phyloP scores from a whole-genome alignment of 148 eudicot species.

The Heliosperma pusillum region DNA sequence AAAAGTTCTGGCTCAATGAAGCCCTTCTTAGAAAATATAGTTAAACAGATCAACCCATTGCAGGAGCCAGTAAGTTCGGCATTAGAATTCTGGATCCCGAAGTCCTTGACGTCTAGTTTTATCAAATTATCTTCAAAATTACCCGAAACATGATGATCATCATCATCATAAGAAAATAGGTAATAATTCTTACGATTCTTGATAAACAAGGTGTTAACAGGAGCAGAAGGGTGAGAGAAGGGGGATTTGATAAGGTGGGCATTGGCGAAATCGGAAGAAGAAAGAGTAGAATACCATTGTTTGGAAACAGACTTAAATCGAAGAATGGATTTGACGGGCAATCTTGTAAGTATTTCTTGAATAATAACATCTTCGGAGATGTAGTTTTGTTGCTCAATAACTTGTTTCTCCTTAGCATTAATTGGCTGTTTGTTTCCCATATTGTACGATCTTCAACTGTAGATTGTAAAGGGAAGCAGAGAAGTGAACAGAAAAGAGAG shows the following conservation, averaged over 20 bases:
- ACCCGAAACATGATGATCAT: not conserved
- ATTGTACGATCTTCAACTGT: too few relatives aligned
- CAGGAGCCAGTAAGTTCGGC: not conserved
- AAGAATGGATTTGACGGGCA: slow-evolving; percentile 10
- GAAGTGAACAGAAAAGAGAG: too few relatives aligned
- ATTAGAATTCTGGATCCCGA: not conserved
- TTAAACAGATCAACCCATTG: slow-evolving; percentile 9
- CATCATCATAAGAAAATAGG: slow-evolving; percentile 1
- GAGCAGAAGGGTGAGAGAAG: not conserved
- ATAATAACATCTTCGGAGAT: slow-evolving; percentile 14
- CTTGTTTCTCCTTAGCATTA: not conserved
- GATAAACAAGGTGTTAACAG: not conserved
- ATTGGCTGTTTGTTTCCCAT: too few relatives aligned
- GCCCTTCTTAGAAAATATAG: too few relatives aligned
- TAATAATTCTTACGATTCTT: not conserved
- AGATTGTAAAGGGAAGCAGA: too few relatives aligned
- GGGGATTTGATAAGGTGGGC: slow-evolving; percentile 3
- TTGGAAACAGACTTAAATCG: slow-evolving; percentile 19
- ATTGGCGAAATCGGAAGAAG: slow-evolving; percentile 9
- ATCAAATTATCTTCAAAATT: not conserved
- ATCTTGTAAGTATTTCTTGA: slow-evolving; percentile 2
- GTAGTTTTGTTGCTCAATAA: not conserved
- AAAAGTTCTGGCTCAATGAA: not conserved
- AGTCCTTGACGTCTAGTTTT: not conserved
- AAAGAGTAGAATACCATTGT: slow-evolving; percentile 22